phyloP scores from a whole-genome alignment of 495 filamentous ascomycete genomes.

The Bacidia gigantensis region DNA sequence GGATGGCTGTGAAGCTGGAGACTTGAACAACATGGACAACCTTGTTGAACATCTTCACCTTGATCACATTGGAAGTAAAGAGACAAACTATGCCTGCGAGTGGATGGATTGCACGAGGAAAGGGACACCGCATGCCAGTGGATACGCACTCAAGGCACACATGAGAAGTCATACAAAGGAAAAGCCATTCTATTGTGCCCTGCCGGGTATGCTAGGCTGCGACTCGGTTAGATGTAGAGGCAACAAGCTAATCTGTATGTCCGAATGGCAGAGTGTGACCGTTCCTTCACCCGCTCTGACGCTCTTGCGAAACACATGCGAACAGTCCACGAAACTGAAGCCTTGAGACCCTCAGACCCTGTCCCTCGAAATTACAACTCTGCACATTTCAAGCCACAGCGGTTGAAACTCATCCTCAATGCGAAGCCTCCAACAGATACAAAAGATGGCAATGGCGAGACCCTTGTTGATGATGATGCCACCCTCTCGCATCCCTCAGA shows the following conservation, averaged over 20 bases:
- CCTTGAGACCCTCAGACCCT: constrained; percentile 73
- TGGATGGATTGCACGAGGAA: constrained; percentile 83
- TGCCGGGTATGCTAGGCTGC: constrained; percentile 67
- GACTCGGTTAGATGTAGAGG: background rate
- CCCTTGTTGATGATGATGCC: constrained; percentile 37
- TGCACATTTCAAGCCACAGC: constrained; percentile 36
- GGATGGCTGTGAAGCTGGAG: constrained; percentile 70
- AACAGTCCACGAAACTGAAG: constrained; percentile 95
- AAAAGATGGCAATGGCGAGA: constrained; percentile 36
- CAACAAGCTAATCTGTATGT: background rate
- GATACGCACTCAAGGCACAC: constrained; percentile 88
- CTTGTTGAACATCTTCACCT: constrained; percentile 88
- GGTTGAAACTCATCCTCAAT: constrained; percentile 53
- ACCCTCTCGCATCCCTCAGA: constrained; percentile 24
- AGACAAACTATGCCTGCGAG: constrained; percentile 84
- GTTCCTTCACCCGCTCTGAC: constrained; percentile 92
- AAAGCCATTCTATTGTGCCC: constrained; percentile 91
- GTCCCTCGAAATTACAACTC: constrained; percentile 63
- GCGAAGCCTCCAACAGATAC: constrained; percentile 38
- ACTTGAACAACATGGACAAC: constrained; percentile 84
- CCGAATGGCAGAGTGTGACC: constrained; percentile 73
- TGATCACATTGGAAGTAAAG: constrained; percentile 73
- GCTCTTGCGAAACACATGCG: constrained; percentile 97
- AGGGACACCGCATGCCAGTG: constrained; percentile 81
- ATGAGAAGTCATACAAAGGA: constrained; percentile 96